Base-by-base conservation (phyloP, 805 yeast genomes). In the Dipodascus geniculatus region DNA sequence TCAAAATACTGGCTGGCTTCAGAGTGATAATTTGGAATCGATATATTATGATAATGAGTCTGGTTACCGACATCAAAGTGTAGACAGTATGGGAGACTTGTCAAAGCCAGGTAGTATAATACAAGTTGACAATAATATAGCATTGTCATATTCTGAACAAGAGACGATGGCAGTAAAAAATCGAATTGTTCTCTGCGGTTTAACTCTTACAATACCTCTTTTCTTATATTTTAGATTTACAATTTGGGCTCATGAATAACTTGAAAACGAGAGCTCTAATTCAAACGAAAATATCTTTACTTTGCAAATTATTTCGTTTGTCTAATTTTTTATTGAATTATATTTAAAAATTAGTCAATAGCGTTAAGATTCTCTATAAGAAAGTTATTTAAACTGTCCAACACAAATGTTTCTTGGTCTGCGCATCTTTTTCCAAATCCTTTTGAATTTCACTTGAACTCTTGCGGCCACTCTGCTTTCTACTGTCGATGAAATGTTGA, bases 121-220 rank as follows among this genome's bases (percentile, higher is more conserved):
- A 6, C 44, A 38, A 38, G 44, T 38, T 38, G 44, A 38, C 20
- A 38, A 38, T 38, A 38, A 14, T n/a, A 17, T 38, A 17, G 44
- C 44, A 6, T 38, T 38, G 44, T 3, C 17, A 6, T n/a, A 17
- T 38, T 14, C 44, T n/a, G 44, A 38, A 38, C 44, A 38, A 19
- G 55, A 53, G 20, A 50, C 52, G 3, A 23, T 17, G 48, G 55
- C 55, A 6, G 53, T 53, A 9, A 53, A 53, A 28, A 53, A 53
- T 47, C 11, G 55, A 20, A 53, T 53, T n/a, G 48, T 53, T 22
- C 50, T 53, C 16, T 53, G 55, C 31, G 51, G 53, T 35, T 38
- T 53, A 16, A 53, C 55, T 22, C 48, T 53, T n/a, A 53, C 55
- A 6, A 53, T 53, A 3, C 55, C 55, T 8, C 38, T 53, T 17